Evolutionary conservation across 768 basidiomycete genomes (phyloP), one percentile per base, ranked within the genome.

Genomic region (Pleurotus tuber-regium): DNA sequence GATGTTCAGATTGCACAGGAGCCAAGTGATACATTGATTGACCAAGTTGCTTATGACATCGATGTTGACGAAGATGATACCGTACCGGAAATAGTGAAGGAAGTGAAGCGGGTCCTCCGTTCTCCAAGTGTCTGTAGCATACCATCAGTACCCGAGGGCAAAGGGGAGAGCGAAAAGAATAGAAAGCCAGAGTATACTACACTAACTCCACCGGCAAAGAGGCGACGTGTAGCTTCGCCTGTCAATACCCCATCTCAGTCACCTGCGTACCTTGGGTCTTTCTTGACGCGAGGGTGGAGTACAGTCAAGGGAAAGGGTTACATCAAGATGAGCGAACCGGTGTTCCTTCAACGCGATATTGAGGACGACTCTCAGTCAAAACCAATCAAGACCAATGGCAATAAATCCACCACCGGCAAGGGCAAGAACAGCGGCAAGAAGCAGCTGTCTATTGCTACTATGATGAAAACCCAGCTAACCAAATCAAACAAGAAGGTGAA

Each of bases 251-350:
- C 51, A 44, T 38, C 51, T 18, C 55, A 59, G 53, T 56, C 52
- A 10, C 71, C 74, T 1, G 71, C 65, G 9, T 90, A 87, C 60
- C 58, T 91, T 23, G 89, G 89, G 9, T 84, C 83, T 43, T 72
- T 89, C 43, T 54, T 89, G 8, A 76, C 89, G 19, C 85, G 87
- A 59, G 89, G 87, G 8, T 91, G 87, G 87, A 88, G 86, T 56
- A 90, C 84, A 33, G 85, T 79, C 11, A 85, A 79, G 43, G 89
- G 89, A 1, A 81, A 76, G 58, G 84, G 85, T 3, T 89, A 89
- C 54, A 71, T 88, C 30, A 82, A 82, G 54, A 54, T 69, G 18
- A 79, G 80, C n/a, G 88, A 90, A n/a, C 62, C 73, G 19, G 67
- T 90, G 19, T 59, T 61, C 41, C 70, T 89, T 8, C 77, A 80